Evolutionary conservation across 148 eudicot species (phyloP), one percentile per base, ranked within the genome.

Genomic region (Rhododendron kiyosumense): DNA sequence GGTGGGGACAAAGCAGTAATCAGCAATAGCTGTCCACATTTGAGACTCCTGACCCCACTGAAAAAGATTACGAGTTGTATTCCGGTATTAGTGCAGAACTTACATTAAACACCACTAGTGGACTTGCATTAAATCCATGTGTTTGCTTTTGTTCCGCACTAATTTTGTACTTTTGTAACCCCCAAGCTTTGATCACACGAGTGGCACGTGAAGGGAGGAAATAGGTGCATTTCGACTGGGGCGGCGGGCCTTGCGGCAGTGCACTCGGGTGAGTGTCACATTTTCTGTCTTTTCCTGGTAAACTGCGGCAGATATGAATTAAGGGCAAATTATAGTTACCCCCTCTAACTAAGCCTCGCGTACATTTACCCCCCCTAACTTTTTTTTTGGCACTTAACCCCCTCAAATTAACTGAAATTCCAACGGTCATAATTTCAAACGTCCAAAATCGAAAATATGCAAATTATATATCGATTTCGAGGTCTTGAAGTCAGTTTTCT

Each of bases 1-100:
- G 74, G 90, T 81, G 91, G 89, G 91, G 86, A 88, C 86, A 85
- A 38, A 79, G 89, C 86, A 89, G 87, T 86, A 51, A 85, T 84
- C 88, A 87, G 52, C 69, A 73, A 78, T 89, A 91, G 90, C 91
- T 85, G 91, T 88, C 86, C 85, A 61, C 36, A 73, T 36, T 83
- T 52, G 87, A 71, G 85, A 84, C 52, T 22, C 51, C 28, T 32
- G 83, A 36, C 74, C 86, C 88, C 88, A 84, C 84, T 2, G 5
- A 2, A 41, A 36, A 63, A 41, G 61, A 79, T 48, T 24, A 79
- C 17, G 2, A 1, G 73, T 28, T 26, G 12, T 13, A 26, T 30
- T 26, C 18, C 76, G 38, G 32, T 67, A 30, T 5, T 26, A 28
- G 75, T 28, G 36, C 75, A 69, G 75, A 69, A 69, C 34, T 69